Evolutionary conservation across 768 basidiomycete species (phyloP).

Genomic region (Russula virescens): DNA sequence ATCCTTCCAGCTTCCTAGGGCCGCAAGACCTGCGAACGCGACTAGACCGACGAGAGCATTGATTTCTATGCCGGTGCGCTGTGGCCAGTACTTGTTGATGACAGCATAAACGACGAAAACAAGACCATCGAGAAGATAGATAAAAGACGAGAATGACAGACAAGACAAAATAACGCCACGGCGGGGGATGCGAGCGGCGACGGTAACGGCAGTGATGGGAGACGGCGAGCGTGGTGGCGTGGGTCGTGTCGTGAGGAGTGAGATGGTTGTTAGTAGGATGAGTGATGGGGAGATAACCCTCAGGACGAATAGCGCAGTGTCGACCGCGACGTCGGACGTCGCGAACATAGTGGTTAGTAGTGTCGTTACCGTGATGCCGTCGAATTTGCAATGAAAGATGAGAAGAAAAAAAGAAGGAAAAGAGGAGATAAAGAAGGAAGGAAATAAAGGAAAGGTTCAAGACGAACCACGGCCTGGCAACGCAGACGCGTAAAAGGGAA

Average conservation of each 20-base stretch:
- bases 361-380: slow-evolving; percentile 18
- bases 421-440: background rate
- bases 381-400: background rate
- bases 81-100: slow-evolving; percentile 60
- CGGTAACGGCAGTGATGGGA: slow-evolving; percentile 73
- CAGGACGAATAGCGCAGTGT: slow-evolving; percentile 45
- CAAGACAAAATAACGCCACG: slow-evolving; percentile 66
- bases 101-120: slow-evolving; percentile 62
- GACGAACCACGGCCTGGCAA: background rate
- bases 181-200: slow-evolving; percentile 67
- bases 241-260: slow-evolving; percentile 49
- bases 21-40: slow-evolving; percentile 67
- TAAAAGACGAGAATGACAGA: slow-evolving; percentile 62
- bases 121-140: slow-evolving; percentile 74
- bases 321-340: slow-evolving; percentile 20
- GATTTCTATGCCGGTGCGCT: slow-evolving; percentile 56
- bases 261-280: slow-evolving; percentile 55
- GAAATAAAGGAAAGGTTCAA: background rate
- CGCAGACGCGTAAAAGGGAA: slow-evolving; percentile 2
- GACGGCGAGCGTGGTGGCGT: slow-evolving; percentile 42
- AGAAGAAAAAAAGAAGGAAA: background rate
- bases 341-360: slow-evolving; percentile 10
- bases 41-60: slow-evolving; percentile 62
- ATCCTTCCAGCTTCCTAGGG: slow-evolving; percentile 76
- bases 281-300: slow-evolving; percentile 65